Conservation (phyloP, 2,329 filamentous ascomycete species). For the Ceratocystis papillata region DNA sequence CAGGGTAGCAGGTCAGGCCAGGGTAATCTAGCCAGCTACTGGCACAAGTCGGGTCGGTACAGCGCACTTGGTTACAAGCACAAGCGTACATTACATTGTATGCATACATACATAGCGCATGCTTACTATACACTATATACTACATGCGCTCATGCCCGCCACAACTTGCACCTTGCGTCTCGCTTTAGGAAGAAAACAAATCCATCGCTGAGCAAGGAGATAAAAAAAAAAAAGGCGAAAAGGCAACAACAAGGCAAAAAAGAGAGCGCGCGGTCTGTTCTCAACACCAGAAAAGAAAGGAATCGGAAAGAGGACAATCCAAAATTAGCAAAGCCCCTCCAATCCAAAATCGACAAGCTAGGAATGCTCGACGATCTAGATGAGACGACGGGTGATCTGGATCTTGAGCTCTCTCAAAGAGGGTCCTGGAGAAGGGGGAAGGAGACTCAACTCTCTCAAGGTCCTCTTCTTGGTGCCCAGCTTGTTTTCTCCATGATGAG, state of each 20-base stretch:
- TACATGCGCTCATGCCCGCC: neutral
- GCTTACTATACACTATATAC: no score
- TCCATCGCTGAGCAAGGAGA: neutral
- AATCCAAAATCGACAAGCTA: neutral
- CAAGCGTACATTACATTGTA: neutral
- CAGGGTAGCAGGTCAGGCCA: no score
- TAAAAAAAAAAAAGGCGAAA: neutral
- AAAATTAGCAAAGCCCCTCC: conserved; percentile 12
- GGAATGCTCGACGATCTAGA: conserved; percentile 6
- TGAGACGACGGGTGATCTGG: conserved; percentile 13
- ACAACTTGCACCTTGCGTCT: conserved; percentile 11
- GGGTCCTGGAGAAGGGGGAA: no score
- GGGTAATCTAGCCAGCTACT: no score
- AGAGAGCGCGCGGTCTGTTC: neutral
- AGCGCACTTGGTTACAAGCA: neutral
- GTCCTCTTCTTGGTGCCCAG: neutral
- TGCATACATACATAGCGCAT: no score
- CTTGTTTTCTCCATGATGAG: neutral
- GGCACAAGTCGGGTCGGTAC: neutral
- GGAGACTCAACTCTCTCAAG: neutral
- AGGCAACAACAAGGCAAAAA: neutral
- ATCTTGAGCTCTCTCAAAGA: neutral
- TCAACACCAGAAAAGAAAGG: neutral
- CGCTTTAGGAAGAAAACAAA: conserved; percentile 8
- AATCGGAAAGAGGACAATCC: neutral